A percentile compares a stretch with the other conserved stretches of the same genome.
phyloP scores from a whole-genome alignment of 1,139 yeast species.

The Saccharomyces hybrid region DNA sequence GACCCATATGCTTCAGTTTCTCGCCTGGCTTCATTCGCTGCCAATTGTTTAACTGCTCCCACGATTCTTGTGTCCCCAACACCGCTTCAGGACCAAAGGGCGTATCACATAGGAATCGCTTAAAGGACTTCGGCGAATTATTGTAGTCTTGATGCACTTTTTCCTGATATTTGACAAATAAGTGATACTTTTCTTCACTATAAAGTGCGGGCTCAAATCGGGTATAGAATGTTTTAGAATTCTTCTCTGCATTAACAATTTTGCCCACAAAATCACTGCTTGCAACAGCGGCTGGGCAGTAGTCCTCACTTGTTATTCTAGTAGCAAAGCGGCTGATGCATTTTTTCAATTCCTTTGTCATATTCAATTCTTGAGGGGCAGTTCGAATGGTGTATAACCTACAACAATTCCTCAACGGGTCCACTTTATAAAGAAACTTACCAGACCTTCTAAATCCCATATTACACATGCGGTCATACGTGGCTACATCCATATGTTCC shows the following conservation, averaged over 20 bases:
- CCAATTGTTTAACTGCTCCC: constrained; percentile 34
- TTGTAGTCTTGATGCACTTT: constrained; percentile 54
- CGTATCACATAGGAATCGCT: constrained; percentile 59
- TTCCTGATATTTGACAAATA: constrained; percentile 65
- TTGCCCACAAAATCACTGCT: constrained; percentile 31
- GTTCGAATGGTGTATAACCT: constrained; percentile 77
- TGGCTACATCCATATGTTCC: constrained; percentile 40
- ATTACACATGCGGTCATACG: constrained; percentile 59
- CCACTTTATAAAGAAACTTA: constrained; percentile 61
- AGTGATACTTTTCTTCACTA: constrained; percentile 52
- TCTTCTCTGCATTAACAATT: constrained; percentile 28
- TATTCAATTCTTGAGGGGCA: constrained; percentile 36
- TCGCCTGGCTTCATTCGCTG: constrained; percentile 14
- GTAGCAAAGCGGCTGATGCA: constrained; percentile 49
- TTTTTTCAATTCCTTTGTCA: constrained; percentile 61
- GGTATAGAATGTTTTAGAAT: constrained; percentile 37
- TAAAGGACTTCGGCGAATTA: constrained; percentile 45
- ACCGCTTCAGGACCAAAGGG: constrained; percentile 42
- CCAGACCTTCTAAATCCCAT: constrained; percentile 80
- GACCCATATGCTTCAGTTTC: constrained; percentile 34
- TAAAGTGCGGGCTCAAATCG: constrained; percentile 46
- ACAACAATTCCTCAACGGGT: constrained; percentile 67
- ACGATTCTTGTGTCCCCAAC: constrained; percentile 24
- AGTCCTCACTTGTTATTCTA: background rate
- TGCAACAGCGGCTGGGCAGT: background rate